Base-by-base conservation (phyloP, 2,329 filamentous ascomycete genomes). In the Claviceps lovelessii region DNA sequence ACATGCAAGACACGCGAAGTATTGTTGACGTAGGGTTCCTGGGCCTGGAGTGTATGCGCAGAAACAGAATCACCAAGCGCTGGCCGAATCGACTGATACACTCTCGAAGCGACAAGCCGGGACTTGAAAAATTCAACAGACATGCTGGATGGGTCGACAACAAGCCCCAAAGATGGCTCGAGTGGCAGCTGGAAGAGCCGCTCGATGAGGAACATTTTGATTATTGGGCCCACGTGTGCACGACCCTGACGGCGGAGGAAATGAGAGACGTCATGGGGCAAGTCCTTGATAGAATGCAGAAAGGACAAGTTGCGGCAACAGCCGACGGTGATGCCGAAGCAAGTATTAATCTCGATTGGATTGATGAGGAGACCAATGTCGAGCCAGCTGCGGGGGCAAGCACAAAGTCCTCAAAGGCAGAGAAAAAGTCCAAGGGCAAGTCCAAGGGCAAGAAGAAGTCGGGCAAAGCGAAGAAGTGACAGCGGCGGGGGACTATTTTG, bases 1-100 rank as follows among this genome's bases (percentile, higher is more conserved):
- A 46, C 19, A 5, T 4, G 10, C 1, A 4, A 11, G 6, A 45
- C 13, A 33, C 35, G 29, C 1, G 3, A 11, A 52, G n/a, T 41
- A 15, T 63, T 9, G 10, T 59, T 3, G 29, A 55, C 11, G 56
- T 54, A 0, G 55, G 56, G 5, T 62, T 61, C 47, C 51, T 62
- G 2, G 63, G 63, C 4, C 44, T 65, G 15, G 11, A 37, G 4
- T 15, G 57, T 2, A 61, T 59, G 45, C 9, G 19, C 1, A 60
- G 59, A 39, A 63, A 66, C 47, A 59, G 52, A 5, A 51, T 66
- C 23, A 55, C 57, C n/a, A 50, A 39, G 17, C 56, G 53, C 2
- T 66, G 63, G 63, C 60, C 60, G 3, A 62, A 62, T 41, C 54
- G 59, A 19, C 52, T 64, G 15, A 50, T 63, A 4, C 47, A 59